phyloP scores from a whole-genome alignment of 2,329 filamentous ascomycete genomes.

The Colletotrichum caudatum region DNA sequence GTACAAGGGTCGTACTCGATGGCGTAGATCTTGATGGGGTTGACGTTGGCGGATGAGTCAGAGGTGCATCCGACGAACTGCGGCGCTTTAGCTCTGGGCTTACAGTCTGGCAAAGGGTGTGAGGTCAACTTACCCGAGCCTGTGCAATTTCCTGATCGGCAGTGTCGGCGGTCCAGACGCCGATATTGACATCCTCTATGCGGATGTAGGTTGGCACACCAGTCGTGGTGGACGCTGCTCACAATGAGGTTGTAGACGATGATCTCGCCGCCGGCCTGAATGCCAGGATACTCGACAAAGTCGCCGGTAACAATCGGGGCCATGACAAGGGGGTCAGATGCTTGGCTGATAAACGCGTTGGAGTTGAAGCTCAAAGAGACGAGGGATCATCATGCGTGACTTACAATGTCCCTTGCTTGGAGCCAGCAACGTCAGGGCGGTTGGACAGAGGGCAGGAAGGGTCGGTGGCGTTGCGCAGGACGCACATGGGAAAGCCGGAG shows the following conservation, averaged over 20 bases:
- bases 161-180: slow-evolving; percentile 50
- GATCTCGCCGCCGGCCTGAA: slow-evolving; percentile 50
- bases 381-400: not conserved
- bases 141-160: slow-evolving; percentile 52
- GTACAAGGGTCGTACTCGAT: slow-evolving; percentile 58
- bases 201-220: slow-evolving; percentile 54
- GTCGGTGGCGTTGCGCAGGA: slow-evolving; percentile 56
- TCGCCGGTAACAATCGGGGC: slow-evolving; percentile 56
- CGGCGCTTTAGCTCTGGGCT: not conserved
- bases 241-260: slow-evolving; percentile 53
- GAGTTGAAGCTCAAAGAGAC: rapidly evolving
- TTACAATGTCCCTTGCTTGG: slow-evolving; percentile 42
- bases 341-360: slow-evolving; percentile 44
- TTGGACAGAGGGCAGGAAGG: slow-evolving; percentile 53
- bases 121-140: slow-evolving; percentile 40
- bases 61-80: slow-evolving; percentile 55
- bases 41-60: slow-evolving; percentile 46
- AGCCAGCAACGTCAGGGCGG: slow-evolving; percentile 45
- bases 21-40: slow-evolving; percentile 51
- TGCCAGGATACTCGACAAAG: slow-evolving; percentile 55
- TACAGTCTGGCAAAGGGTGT: too few species aligned
- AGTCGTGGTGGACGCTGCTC: slow-evolving; percentile 51
- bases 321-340: slow-evolving; percentile 54
- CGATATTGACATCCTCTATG: slow-evolving; percentile 57
- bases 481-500: slow-evolving; percentile 64